These are phyloP conservation scores for Cajanus cajan DNA, from an alignment of 306 rosid species.

Conservation along the genomic window DNA sequence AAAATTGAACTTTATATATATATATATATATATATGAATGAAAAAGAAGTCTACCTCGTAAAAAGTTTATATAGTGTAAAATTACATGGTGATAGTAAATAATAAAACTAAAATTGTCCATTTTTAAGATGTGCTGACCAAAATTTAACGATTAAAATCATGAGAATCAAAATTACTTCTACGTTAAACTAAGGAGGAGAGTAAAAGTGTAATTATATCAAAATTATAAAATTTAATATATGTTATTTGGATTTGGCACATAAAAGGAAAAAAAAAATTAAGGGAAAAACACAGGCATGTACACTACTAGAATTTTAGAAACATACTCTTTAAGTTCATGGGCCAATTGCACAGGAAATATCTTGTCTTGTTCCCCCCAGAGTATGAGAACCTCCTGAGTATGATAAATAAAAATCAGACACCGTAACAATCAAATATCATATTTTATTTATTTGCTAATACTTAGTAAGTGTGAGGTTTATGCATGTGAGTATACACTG, in stretches of 20 bases:
- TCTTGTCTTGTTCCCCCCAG: slow-evolving; percentile 78
- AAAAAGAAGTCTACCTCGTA: too few relatives aligned
- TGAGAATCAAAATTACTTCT: too few relatives aligned
- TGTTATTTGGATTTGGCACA: neutral
- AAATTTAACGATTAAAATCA: too few relatives aligned
- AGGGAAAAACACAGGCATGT: neutral
- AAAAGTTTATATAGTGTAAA: too few relatives aligned
- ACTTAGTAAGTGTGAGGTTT: neutral
- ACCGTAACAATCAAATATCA: neutral
- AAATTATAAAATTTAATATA: neutral
- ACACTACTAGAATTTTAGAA: neutral
- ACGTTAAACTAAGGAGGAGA: too few relatives aligned
- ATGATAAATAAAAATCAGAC: neutral
- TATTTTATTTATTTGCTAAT: neutral
- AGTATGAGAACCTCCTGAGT: slow-evolving; percentile 70
- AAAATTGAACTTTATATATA: too few relatives aligned
- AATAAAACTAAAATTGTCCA: too few relatives aligned
- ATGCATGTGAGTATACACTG: neutral
- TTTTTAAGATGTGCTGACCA: too few relatives aligned
- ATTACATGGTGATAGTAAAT: too few relatives aligned
- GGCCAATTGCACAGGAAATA: slow-evolving; percentile 76
- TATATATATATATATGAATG: too few relatives aligned
- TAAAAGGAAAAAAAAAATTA: neutral
- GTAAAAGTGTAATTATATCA: too few relatives aligned
- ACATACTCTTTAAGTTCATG: slow-evolving; percentile 66